Evolutionary conservation across 495 filamentous ascomycete genomes (phyloP).

Genomic region (Acidiella bohemica): DNA sequence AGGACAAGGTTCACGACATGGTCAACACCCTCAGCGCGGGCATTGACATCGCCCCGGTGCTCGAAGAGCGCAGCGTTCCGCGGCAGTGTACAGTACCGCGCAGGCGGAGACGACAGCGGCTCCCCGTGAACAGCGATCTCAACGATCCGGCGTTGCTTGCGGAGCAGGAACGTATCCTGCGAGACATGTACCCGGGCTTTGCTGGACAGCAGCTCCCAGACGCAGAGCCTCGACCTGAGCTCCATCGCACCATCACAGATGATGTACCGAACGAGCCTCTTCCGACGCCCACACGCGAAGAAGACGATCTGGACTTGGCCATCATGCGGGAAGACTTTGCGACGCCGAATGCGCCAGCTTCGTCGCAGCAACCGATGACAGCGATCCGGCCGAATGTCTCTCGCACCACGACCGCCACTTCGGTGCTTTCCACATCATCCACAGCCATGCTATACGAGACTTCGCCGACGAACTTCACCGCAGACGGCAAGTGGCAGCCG

Average conservation of each 20-base stretch:
- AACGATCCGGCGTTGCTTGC: slow-evolving; percentile 15
- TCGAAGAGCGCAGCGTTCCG: slow-evolving; percentile 43
- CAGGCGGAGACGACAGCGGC: slow-evolving; percentile 21
- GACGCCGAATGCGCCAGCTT: not conserved
- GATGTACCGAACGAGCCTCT: not conserved
- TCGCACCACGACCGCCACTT: slow-evolving; percentile 6
- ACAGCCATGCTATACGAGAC: slow-evolving; percentile 13
- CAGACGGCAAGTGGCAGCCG: slow-evolving; percentile 19
- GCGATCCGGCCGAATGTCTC: slow-evolving; percentile 4
- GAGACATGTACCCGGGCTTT: slow-evolving; percentile 20
- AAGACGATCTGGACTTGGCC: slow-evolving; percentile 15
- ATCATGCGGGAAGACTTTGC: slow-evolving; percentile 14
- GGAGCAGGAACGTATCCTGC: slow-evolving; percentile 21
- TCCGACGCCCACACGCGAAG: slow-evolving; percentile 7
- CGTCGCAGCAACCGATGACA: not conserved
- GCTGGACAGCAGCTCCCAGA: not conserved
- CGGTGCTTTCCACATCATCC: slow-evolving; percentile 10
- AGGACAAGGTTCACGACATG: slow-evolving; percentile 43
- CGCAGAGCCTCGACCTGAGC: not conserved
- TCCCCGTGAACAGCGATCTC: slow-evolving; percentile 2
- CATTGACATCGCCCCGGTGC: slow-evolving; percentile 39
- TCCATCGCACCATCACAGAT: not conserved
- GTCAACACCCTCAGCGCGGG: slow-evolving; percentile 39
- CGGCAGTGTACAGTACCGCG: slow-evolving; percentile 37
- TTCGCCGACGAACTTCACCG: slow-evolving; percentile 12